Base-by-base conservation (phyloP, 805 yeast species). In the Spencermartinsiella europaea region DNA sequence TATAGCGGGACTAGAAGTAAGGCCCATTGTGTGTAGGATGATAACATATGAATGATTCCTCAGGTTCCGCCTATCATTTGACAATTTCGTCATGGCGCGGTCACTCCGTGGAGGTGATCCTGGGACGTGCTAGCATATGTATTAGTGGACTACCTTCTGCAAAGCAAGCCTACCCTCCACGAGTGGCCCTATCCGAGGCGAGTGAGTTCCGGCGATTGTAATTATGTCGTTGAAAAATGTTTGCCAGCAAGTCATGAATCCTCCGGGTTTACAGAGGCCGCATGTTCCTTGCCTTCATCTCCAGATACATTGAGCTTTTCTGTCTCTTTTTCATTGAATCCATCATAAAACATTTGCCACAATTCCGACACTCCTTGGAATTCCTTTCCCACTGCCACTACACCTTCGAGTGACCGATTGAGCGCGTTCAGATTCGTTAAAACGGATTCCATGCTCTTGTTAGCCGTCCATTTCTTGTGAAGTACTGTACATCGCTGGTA, bases 371-470 rank as follows among this genome's bases (percentile, higher is more conserved):
- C 85, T 42, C 77, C 75, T 47, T 83, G 85, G 56, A 84, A 85
- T 49, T 83, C 90, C 57, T 80, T 79, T 1, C 93, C 90, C 2
- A 85, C 86, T 19, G 83, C 82, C 14, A 83, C 73, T 2, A 81
- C 76, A 37, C 77, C 80, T 53, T 81, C 83, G 43, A 85, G 65
- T 0, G 89, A 76, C 38, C 87, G 71, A 59, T 84, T 84, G 49
- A 85, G 66, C 17, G 80, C 73, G 54, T 81, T 83, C 47, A 85
- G 63, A 54, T 81, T 81, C 56, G 77, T 71, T 43, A 83, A 68
- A 4, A 83, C 83, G 0, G 82, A 73, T 54, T 81, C 88, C 76
- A 84, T 74, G 8, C 58, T 62, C 63, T 37, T 38, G 15, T 40
- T 38, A n/a, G n/a, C n/a, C n/a, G n/a, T n/a, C n/a, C n/a, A n/a